Base-by-base conservation (phyloP, 2,329 filamentous ascomycete species). In the Alternaria brassicae region DNA sequence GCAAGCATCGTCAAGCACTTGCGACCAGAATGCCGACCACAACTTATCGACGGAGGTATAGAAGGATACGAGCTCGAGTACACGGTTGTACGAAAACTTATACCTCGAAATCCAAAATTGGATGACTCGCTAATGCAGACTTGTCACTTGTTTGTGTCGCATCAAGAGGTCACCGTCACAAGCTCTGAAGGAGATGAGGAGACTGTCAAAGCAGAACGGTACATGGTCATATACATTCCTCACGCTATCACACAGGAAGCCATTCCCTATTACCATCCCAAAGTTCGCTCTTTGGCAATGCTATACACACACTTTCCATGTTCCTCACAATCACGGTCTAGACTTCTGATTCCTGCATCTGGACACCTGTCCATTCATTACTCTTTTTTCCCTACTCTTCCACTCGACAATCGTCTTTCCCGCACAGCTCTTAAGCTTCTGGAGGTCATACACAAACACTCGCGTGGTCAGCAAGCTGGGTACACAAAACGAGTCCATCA, bases 231-330 rank as follows among this genome's bases (percentile, higher is more conserved):
- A 32, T 97, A 96, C 74, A 82, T 91, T 6, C 92, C 94, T 7
- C 93, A 97, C 77, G 83, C 87, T 8, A 76, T 83, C 30, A 80
- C 80, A 1, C 80, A 84, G 10, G 82, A 85, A 13, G 85, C 89
- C 3, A 84, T 95, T 61, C 94, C 94, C 1, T 97, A 91, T 78
- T 98, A 97, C 77, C 93, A 97, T 73, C 94, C 94, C 21, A 83
- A 85, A 52, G 89, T 96, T 21, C 84, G 83, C 51, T 87, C 86
- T 12, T 83, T 97, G 23, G 92, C 89, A 5, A 93, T 95, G 66
- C 80, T 93, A 7, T 91, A 96, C 76, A 85, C 86, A 34, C 91
- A 86, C 84, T 34, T 70, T 3, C 63, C 63, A 2, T 25, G 27
- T 0, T 39, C 47, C n/a, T 19, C 45, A 30, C 3, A 6, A 3